phyloP scores from a whole-genome alignment of 805 yeast genomes.

The Hanseniaspora hatyaiensis region DNA sequence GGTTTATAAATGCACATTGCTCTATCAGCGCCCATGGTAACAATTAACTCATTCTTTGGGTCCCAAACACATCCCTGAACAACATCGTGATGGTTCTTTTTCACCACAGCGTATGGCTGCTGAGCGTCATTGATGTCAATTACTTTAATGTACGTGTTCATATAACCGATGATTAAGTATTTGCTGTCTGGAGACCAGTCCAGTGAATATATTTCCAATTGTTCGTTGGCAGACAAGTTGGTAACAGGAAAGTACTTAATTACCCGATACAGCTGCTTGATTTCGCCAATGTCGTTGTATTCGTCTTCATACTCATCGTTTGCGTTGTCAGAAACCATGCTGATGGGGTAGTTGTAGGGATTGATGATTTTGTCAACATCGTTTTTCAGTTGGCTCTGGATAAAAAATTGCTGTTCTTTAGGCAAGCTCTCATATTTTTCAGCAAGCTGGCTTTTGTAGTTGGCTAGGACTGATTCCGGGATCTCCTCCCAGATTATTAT shows the following conservation, averaged over 20 bases:
- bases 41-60: constrained; percentile 62
- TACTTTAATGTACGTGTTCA: constrained; percentile 15
- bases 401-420: constrained; percentile 4
- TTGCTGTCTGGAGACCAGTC: constrained; percentile 84
- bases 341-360: constrained; percentile 9
- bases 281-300: constrained; percentile 35
- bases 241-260: constrained; percentile 39
- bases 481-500: constrained; percentile 56
- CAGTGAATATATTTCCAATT: constrained; percentile 68
- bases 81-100: constrained; percentile 62
- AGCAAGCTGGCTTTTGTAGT: constrained; percentile 35
- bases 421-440: constrained; percentile 23
- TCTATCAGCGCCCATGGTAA: constrained; percentile 85
- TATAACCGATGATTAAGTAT: constrained; percentile 69
- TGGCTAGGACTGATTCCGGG: not conserved
- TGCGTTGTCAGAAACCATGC: constrained; percentile 21
- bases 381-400: not conserved
- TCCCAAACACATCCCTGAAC: constrained; percentile 98
- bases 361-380: constrained; percentile 6
- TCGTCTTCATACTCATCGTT: constrained; percentile 26
- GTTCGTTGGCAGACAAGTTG: constrained; percentile 33
- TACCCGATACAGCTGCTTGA: constrained; percentile 60
- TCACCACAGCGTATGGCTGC: constrained; percentile 4
- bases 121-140: not conserved
- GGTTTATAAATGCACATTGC: constrained; percentile 54